A percentile compares a stretch with the other conserved stretches of the same genome.
These are phyloP conservation scores for Salix udensis DNA, from an alignment of 345 rosid genomes.

Conservation along the genomic window DNA sequence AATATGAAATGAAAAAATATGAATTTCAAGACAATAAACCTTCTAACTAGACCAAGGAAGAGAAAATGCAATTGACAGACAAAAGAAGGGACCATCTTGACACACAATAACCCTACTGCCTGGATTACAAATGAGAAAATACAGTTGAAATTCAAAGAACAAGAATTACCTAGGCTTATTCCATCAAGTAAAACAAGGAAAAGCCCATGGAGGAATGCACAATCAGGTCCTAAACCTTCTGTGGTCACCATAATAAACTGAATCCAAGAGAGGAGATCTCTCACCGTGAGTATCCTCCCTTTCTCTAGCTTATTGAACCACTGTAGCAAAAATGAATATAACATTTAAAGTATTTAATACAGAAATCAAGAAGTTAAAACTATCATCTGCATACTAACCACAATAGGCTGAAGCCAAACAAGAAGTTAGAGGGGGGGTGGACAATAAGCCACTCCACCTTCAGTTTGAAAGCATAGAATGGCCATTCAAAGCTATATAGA, in stretches of 20 bases:
- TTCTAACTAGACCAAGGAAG: too few relatives aligned
- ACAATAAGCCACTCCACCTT: too few relatives aligned
- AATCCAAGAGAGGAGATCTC: constrained; percentile 94
- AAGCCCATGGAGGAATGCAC: constrained; percentile 76
- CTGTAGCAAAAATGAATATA: constrained; percentile 42
- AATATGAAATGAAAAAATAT: too few relatives aligned
- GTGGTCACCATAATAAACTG: constrained; percentile 55
- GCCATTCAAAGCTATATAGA: too few relatives aligned
- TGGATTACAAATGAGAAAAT: not conserved
- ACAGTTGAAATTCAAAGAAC: not conserved
- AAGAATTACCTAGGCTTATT: constrained; percentile 62
- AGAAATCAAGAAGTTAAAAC: not conserved
- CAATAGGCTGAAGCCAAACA: not conserved
- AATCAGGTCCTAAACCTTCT: constrained; percentile 50
- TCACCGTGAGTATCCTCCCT: constrained; percentile 78
- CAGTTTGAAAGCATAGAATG: too few relatives aligned
- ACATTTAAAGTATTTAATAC: not conserved
- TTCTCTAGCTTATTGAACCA: constrained; percentile 73
- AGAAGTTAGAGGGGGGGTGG: not conserved
- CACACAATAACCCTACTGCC: not conserved
- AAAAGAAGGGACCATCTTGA: too few relatives aligned
- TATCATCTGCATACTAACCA: not conserved
- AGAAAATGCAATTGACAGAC: too few relatives aligned
- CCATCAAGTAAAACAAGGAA: constrained; percentile 96
- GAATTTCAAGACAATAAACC: too few relatives aligned